phyloP scores from a whole-genome alignment of 441 rosid species.

The Euphorbia celastroides region DNA sequence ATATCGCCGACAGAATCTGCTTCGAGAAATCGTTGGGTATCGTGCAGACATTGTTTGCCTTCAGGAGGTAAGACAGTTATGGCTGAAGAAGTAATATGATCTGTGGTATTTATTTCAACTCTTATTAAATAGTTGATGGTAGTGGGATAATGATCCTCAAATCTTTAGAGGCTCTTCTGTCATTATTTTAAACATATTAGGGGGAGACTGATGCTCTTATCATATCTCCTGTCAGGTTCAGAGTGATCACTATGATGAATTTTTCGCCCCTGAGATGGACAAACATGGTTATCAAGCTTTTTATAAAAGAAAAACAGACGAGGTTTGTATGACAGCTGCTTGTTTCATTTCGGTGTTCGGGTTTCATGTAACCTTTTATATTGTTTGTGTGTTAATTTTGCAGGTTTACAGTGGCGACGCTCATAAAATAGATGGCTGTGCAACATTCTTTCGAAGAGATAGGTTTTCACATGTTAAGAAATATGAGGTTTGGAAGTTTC shows the following conservation, averaged over 20 bases:
- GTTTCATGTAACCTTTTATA: not conserved
- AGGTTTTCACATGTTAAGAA: conserved; percentile 96
- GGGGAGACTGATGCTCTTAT: not conserved
- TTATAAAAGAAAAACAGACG: conserved; percentile 88
- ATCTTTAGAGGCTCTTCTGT: not conserved
- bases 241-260: conserved; percentile 88
- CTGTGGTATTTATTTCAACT: not conserved
- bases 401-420: conserved; percentile 82
- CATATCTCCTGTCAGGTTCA: conserved; percentile 61
- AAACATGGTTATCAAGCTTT: conserved; percentile 97
- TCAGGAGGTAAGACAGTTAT: conserved; percentile 64
- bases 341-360: conserved; percentile 4
- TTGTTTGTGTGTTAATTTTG: conserved; percentile 17
- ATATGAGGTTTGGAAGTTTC: conserved; percentile 73
- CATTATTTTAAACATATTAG: not conserved
- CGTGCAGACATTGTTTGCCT: conserved; percentile 96
- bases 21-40: conserved; percentile 94
- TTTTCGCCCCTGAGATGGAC: conserved; percentile 91
- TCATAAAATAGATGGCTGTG: conserved; percentile 82
- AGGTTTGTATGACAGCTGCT: conserved; percentile 46
- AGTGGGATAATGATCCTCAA: not conserved
- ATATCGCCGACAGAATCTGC: conserved; percentile 88
- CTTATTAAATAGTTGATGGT: not conserved
- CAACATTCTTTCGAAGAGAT: conserved; percentile 97
- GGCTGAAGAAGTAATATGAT: too few relatives aligned